These are phyloP conservation scores for Jaenimonas drosophilae DNA, from an alignment of 208 protist species.

Conservation along the genomic window DNA sequence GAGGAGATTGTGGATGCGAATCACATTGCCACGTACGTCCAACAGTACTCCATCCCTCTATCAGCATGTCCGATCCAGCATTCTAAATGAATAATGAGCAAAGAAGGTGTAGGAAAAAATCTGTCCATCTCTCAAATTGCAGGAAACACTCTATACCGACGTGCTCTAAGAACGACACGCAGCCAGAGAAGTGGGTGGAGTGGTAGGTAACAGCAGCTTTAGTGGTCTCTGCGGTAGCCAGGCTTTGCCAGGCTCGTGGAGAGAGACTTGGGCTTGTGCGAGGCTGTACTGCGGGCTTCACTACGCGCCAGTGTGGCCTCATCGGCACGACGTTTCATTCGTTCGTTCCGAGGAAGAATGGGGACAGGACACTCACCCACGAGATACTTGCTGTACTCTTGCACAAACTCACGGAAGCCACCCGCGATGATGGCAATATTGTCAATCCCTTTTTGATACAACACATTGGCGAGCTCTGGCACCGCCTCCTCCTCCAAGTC, in stretches of 20 bases:
- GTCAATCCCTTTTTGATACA: conserved; percentile 85
- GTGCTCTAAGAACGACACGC: too few relatives aligned
- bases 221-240: conserved; percentile 5
- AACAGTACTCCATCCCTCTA: too few relatives aligned
- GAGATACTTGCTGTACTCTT: conserved; percentile 53
- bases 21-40: too few relatives aligned
- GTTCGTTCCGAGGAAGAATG: conserved; percentile 58
- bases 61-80: too few relatives aligned
- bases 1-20: too few relatives aligned
- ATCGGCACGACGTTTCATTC: conserved; percentile 59
- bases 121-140: too few relatives aligned
- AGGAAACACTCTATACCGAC: too few relatives aligned
- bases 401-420: conserved; percentile 75
- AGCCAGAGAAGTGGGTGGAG: too few relatives aligned
- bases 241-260: conserved; percentile 69
- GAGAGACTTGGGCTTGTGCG: conserved; percentile 78
- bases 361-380: conserved; percentile 44
- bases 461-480: conserved; percentile 32
- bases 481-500: conserved; percentile 74
- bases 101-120: too few relatives aligned
- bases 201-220: too few relatives aligned
- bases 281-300: conserved; percentile 55
- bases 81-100: too few relatives aligned
- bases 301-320: conserved; percentile 54
- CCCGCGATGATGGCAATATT: conserved; percentile 77